Conservation (phyloP, 2,329 filamentous ascomycete genomes). For the Colletotrichum sp. region DNA sequence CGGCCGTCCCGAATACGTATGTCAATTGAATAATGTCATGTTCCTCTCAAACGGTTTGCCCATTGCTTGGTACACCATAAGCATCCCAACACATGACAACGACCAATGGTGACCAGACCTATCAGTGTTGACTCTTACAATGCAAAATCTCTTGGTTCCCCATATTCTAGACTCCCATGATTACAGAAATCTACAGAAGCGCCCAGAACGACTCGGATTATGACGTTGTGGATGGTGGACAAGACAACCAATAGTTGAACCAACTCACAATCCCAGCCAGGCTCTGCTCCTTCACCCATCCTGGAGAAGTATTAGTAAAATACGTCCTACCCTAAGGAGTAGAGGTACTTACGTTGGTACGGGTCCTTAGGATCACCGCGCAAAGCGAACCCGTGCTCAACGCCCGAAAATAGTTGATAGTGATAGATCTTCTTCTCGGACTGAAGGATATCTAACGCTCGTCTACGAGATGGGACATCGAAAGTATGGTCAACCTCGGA, state of each 20-base stretch:
- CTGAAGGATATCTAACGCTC: slow-evolving; percentile 41
- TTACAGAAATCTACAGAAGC: not conserved
- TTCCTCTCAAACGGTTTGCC: not conserved
- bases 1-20: rapidly evolving
- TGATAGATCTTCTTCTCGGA: slow-evolving; percentile 56
- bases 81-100: not conserved
- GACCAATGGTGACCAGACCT: not conserved
- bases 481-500: not conserved
- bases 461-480: not conserved
- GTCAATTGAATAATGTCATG: not conserved
- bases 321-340: rapidly evolving
- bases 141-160: not conserved
- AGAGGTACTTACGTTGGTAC: not conserved
- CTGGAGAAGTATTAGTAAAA: rapidly evolving
- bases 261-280: not conserved
- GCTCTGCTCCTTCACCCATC: not conserved
- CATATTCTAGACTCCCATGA: not conserved
- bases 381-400: slow-evolving; percentile 69
- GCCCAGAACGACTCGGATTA: not conserved
- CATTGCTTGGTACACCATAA: not conserved
- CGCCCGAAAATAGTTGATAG: slow-evolving; percentile 64
- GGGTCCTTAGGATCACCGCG: slow-evolving; percentile 51
- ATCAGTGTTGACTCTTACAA: rapidly evolving
- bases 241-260: not conserved
- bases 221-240: not conserved